Conservation (phyloP, 2,329 filamentous ascomycete species). For the Pseudophaeomoniella oleicola region DNA sequence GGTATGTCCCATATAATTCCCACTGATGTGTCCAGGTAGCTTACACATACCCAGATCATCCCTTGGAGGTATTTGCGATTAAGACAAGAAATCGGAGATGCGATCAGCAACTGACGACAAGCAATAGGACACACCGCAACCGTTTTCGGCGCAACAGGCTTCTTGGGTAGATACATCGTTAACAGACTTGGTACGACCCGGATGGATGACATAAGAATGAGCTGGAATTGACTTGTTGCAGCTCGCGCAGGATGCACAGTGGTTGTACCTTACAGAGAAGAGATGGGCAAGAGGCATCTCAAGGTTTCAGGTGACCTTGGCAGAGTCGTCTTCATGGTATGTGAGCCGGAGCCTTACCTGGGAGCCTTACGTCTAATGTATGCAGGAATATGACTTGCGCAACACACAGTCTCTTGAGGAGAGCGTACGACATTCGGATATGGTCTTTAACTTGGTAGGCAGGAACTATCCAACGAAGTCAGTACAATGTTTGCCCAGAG, state of each 20-base stretch:
- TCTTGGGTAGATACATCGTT: constrained; percentile 92
- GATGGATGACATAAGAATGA: constrained; percentile 12
- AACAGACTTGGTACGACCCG: constrained; percentile 62
- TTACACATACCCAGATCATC: constrained; percentile 49
- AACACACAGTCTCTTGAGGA: constrained; percentile 95
- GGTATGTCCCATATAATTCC: constrained; percentile 40
- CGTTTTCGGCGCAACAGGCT: constrained; percentile 93
- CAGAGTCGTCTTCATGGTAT: constrained; percentile 69
- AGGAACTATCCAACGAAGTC: constrained; percentile 94
- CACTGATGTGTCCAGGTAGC: constrained; percentile 1
- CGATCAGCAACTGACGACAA: background rate
- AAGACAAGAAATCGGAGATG: constrained; percentile 11
- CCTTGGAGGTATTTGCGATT: constrained; percentile 54
- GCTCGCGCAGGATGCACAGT: constrained; percentile 90
- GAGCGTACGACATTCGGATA: constrained; percentile 89
- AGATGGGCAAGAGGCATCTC: constrained; percentile 94
- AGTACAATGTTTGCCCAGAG: constrained; percentile 14
- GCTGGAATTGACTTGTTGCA: constrained; percentile 25
- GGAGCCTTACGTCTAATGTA: background rate
- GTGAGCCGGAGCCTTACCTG: constrained; percentile 8
- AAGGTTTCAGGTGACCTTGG: constrained; percentile 94
- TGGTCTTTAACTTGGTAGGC: constrained; percentile 92
- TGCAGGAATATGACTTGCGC: constrained; percentile 78
- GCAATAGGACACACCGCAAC: constrained; percentile 77
- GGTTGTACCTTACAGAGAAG: constrained; percentile 83